Percentiles rank a stretch among this genome's conserved stretches.
These are phyloP conservation scores for Tinospora cordifolia DNA, from an alignment of 164 flowering plant genomes.

Conservation along the genomic window DNA sequence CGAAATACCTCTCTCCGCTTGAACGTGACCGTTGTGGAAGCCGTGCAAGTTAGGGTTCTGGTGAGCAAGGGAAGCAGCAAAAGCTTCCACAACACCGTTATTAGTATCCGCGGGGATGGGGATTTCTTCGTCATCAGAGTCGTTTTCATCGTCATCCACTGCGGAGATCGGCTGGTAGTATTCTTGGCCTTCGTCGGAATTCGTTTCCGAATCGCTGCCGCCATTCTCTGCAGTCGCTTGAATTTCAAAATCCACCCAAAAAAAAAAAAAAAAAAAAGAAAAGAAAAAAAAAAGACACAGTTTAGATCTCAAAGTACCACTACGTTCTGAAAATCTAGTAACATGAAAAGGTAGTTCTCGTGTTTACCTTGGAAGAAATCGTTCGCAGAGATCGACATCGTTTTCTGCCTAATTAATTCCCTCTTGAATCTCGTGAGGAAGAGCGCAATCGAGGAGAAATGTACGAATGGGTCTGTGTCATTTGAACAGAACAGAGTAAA, in stretches of 20 bases:
- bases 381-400: constrained; percentile 25
- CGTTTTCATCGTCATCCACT: constrained; percentile 25
- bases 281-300: too few species aligned
- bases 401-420: too few species aligned
- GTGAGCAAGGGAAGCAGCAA: background rate
- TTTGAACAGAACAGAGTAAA: too few species aligned
- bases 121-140: constrained; percentile 12
- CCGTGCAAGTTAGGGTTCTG: background rate
- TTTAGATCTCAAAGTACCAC: too few species aligned
- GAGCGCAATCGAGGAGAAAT: too few species aligned
- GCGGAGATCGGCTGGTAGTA: constrained; percentile 60
- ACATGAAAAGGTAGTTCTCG: too few species aligned
- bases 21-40: constrained; percentile 10
- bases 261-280: too few species aligned
- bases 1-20: constrained; percentile 22
- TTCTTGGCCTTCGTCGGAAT: constrained; percentile 33
- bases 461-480: too few species aligned
- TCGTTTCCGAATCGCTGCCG: constrained; percentile 50
- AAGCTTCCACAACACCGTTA: constrained; percentile 13
- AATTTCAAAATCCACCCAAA: too few species aligned
- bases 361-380: constrained; percentile 25
- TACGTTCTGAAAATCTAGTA: too few species aligned
- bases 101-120: constrained; percentile 2
- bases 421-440: too few species aligned
- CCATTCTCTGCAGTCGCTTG: constrained; percentile 25